phyloP scores from a whole-genome alignment of 345 rosid genomes.

The Arabis hirsuta region DNA sequence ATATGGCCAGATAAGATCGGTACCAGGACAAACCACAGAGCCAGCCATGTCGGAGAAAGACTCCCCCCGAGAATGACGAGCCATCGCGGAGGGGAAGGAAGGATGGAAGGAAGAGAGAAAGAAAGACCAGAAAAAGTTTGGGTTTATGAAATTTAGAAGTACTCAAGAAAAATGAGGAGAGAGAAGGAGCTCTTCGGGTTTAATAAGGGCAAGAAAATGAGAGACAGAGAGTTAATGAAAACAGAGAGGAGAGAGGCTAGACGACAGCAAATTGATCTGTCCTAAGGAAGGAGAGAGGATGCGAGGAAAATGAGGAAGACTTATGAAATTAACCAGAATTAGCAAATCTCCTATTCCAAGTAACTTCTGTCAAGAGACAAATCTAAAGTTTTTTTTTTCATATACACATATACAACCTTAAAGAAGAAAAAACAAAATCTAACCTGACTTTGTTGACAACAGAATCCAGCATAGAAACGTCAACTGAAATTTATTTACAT shows the following conservation, averaged over 20 bases:
- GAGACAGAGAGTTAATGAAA: conserved; percentile 13
- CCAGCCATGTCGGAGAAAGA: conserved; percentile 41
- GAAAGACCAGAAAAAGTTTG: neutral
- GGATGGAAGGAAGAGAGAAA: neutral
- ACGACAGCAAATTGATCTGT: conserved; percentile 19
- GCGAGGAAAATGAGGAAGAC: conserved; percentile 39
- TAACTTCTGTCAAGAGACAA: neutral
- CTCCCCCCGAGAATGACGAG: conserved; percentile 58
- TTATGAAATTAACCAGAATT: conserved; percentile 16
- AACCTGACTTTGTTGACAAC: conserved; percentile 6
- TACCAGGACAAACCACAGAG: conserved; percentile 27
- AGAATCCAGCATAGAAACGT: conserved; percentile 24
- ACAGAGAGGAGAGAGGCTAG: conserved; percentile 3
- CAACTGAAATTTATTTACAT: neutral
- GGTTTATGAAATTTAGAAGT: conserved; percentile 4
- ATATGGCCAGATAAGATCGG: conserved; percentile 79
- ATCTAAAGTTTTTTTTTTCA: neutral
- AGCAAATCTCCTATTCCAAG: conserved; percentile 35
- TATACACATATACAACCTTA: neutral
- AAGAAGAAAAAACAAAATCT: neutral
- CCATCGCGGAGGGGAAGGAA: conserved; percentile 45
- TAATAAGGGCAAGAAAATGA: conserved; percentile 10
- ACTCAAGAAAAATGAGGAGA: conserved; percentile 4
- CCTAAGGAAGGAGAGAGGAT: conserved; percentile 32
- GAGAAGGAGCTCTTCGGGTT: neutral